Base-by-base conservation (phyloP, 768 basidiomycete genomes). In the Auriscalpium vulgare region DNA sequence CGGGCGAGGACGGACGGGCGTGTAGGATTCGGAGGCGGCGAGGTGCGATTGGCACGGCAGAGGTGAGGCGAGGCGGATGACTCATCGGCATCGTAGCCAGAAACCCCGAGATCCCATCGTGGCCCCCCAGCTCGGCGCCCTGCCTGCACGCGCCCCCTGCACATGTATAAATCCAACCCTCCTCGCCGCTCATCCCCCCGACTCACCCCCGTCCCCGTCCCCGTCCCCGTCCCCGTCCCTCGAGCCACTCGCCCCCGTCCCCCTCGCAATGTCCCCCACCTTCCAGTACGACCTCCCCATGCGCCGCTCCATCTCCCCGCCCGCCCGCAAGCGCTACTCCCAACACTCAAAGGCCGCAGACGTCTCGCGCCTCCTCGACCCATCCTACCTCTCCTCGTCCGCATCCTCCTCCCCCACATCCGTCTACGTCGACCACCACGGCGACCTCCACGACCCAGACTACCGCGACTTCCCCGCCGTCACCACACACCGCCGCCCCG, bases 381-480 rank as follows among this genome's bases (percentile, higher is more conserved):
- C 83, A 5, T 71, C 82, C 17, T 84, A 84, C 70, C 71, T 80
- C 38, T 65, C 75, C 51, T 35, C 70, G 59, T 58, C 66, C 53
- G 64, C 62, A 45, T 63, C 58, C 57, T 69, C 58, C 48, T 62
- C 66, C 13, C 58, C 63, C 6, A 62, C 65, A 6, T 63, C 72
- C 35, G 82, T 76, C 56, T 84, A 83, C 64, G 77, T 84, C 59
- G 84, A 85, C 74, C 72, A 71, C 65, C 72, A 78, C 57, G 84
- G 83, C 50, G 78, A 82, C 67, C 71, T 84, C 23, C 83, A 85
- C 63, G 84, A 85, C 67, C 84, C 84, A 21, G 84, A 85, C 64
- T 85, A 77, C 69, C 75, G 83, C 59, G 75, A 84, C 69, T 85
- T 85, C 57, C 84, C 83, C 34, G 64, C 74, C 37, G 63, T 73